Conservation (phyloP, 768 basidiomycete species). For the Pulveroboletus frians region DNA sequence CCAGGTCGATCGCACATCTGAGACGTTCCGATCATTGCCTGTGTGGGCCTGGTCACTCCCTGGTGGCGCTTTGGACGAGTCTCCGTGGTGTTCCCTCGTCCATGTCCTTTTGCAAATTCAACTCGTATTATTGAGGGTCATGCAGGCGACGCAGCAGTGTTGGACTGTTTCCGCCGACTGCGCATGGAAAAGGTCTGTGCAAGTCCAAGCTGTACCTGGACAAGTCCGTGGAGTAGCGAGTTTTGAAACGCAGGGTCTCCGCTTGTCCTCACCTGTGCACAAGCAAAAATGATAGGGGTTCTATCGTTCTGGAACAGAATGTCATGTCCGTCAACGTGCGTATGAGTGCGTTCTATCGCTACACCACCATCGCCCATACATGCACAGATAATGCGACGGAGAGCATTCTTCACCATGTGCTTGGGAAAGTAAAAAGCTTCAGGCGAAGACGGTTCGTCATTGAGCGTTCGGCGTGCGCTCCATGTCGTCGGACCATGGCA, state of each 20-base stretch:
- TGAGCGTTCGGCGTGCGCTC: slow-evolving; percentile 1
- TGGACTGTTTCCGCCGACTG: slow-evolving; percentile 8
- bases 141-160: slow-evolving; percentile 18
- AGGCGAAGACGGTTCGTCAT: background rate
- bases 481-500: slow-evolving; percentile 2
- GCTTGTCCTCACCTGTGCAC: slow-evolving; percentile 3
- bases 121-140: slow-evolving; percentile 9
- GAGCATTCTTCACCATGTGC: slow-evolving; percentile 6
- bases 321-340: slow-evolving; percentile 18
- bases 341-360: slow-evolving; percentile 11
- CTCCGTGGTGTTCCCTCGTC: slow-evolving; percentile 25
- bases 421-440: background rate
- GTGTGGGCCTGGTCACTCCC: slow-evolving; percentile 17
- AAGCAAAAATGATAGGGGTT: background rate
- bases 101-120: slow-evolving; percentile 23
- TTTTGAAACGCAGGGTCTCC: slow-evolving; percentile 20
- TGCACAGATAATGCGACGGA: background rate
- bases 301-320: slow-evolving; percentile 4
- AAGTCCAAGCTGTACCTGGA: slow-evolving; percentile 7
- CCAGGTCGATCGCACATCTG: slow-evolving; percentile 21
- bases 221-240: slow-evolving; percentile 20
- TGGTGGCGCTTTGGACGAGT: slow-evolving; percentile 17
- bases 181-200: slow-evolving; percentile 12
- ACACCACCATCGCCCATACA: slow-evolving; percentile 5
- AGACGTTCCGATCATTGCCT: slow-evolving; percentile 25